These are phyloP conservation scores for Sugiyamaella pinicola DNA, from an alignment of 1,139 yeast species.

Conservation along the genomic window DNA sequence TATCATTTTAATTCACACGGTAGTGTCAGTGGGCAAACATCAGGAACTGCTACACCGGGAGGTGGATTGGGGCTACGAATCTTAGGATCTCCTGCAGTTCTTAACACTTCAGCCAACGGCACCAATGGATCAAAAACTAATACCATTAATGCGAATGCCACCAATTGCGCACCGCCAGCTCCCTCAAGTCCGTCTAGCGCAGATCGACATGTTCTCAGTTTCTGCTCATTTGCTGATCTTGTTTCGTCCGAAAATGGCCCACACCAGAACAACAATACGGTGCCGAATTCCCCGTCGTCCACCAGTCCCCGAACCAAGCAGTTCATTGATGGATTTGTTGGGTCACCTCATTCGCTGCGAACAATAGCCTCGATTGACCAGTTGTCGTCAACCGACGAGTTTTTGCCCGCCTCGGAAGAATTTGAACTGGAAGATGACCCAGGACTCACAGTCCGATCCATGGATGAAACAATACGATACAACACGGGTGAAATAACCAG, in stretches of 20 bases:
- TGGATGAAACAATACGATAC: constrained; percentile 47
- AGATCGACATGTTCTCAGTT: constrained; percentile 55
- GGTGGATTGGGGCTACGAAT: constrained; percentile 15
- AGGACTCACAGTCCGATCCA: constrained; percentile 40
- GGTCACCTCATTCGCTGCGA: constrained; percentile 10
- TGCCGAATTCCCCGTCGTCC: constrained; percentile 15
- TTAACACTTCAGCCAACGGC: neutral
- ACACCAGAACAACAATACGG: neutral
- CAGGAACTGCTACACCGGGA: neutral
- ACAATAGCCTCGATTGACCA: constrained; percentile 4
- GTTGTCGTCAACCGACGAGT: constrained; percentile 7
- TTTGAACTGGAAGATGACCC: constrained; percentile 21
- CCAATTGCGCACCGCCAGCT: too few relatives aligned
- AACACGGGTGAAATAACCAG: constrained; percentile 44
- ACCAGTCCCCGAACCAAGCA: constrained; percentile 14
- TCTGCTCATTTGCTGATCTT: constrained; percentile 81
- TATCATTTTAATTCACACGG: constrained; percentile 3
- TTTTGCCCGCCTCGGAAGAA: constrained; percentile 12
- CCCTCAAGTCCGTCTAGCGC: constrained; percentile 4
- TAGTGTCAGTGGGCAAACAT: neutral
- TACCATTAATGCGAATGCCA: too few relatives aligned
- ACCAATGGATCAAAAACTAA: too few relatives aligned
- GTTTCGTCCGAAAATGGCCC: constrained; percentile 29
- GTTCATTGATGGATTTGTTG: constrained; percentile 3
- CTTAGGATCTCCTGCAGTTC: constrained; percentile 1